A percentile compares a stretch with the other conserved stretches of the same genome.
phyloP scores from a whole-genome alignment of 2,329 filamentous ascomycete genomes.

The Rutstroemia sp. region DNA sequence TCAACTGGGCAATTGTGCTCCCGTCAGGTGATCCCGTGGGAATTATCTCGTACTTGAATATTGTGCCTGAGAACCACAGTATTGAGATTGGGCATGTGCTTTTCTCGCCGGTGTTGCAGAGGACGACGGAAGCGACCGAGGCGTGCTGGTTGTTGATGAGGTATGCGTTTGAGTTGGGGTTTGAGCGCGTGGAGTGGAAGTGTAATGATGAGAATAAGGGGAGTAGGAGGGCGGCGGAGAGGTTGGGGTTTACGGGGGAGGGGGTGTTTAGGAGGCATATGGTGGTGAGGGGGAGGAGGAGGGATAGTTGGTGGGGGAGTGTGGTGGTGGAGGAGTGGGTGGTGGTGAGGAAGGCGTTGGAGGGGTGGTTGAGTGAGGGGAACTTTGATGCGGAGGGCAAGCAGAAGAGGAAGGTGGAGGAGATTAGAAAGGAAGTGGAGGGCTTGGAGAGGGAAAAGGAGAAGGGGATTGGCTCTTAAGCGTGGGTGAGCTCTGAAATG shows the following conservation, averaged over 20 bases:
- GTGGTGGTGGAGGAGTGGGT: constrained; percentile 53
- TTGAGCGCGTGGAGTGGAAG: constrained; percentile 57
- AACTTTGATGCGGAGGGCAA: constrained; percentile 37
- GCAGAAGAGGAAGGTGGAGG: constrained; percentile 40
- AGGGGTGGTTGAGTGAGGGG: constrained; percentile 44
- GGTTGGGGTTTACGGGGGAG: constrained; percentile 53
- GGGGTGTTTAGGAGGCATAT: constrained; percentile 55
- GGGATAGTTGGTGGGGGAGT: constrained; percentile 55
- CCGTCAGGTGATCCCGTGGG: constrained; percentile 31
- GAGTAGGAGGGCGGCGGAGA: constrained; percentile 45
- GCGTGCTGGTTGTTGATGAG: constrained; percentile 47
- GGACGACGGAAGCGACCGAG: constrained; percentile 50
- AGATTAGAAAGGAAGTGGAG: constrained; percentile 13
- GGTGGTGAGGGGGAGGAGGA: constrained; percentile 46
- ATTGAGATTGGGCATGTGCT: constrained; percentile 53
- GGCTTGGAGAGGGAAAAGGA: not conserved
- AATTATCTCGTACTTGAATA: constrained; percentile 36
- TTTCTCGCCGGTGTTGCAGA: constrained; percentile 42
- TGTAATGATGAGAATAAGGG: constrained; percentile 48
- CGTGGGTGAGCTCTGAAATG: not conserved
- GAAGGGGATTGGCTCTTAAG: not conserved
- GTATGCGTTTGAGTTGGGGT: constrained; percentile 47
- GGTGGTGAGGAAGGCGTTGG: constrained; percentile 36
- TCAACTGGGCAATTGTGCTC: not conserved
- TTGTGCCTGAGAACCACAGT: constrained; percentile 39